Evolutionary conservation across 192 early-diverging fungal species (phyloP).

Genomic region (Coemansia brasiliensis): DNA sequence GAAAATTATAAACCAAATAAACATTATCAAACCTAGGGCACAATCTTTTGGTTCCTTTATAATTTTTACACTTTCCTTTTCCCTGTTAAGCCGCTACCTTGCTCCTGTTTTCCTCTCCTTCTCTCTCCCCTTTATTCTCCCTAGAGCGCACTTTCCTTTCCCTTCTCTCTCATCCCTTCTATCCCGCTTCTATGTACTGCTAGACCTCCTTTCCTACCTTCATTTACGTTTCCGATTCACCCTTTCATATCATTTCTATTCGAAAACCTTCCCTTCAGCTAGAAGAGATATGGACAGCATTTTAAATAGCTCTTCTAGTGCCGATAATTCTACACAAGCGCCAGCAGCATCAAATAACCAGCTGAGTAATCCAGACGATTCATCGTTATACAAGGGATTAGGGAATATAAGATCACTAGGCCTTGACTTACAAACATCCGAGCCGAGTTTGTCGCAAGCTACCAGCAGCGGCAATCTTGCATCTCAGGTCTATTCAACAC

Average conservation of each 20-base stretch:
- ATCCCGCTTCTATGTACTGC: slow-evolving; percentile 14
- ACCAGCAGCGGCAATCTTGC: neutral
- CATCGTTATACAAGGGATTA: neutral
- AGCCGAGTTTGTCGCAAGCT: too few relatives aligned
- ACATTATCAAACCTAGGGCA: too few relatives aligned
- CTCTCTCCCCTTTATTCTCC: neutral
- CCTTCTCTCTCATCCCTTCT: neutral
- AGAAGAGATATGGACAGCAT: too few relatives aligned
- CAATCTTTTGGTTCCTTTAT: too few relatives aligned
- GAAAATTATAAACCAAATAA: too few relatives aligned
- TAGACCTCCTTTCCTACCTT: neutral
- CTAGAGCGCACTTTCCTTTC: neutral
- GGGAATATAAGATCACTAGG: slow-evolving; percentile 8
- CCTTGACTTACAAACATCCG: slow-evolving; percentile 2
- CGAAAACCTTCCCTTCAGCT: too few relatives aligned
- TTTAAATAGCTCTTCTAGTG: too few relatives aligned
- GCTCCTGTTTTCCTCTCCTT: neutral
- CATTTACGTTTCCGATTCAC: neutral
- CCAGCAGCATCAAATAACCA: too few relatives aligned
- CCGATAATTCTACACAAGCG: too few relatives aligned
- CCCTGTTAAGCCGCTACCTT: neutral
- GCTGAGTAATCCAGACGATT: neutral
- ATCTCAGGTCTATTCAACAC: neutral
- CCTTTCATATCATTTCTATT: neutral
- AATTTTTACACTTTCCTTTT: neutral